Base-by-base conservation (phyloP, 768 basidiomycete species). In the Mycena sanguinolenta region DNA sequence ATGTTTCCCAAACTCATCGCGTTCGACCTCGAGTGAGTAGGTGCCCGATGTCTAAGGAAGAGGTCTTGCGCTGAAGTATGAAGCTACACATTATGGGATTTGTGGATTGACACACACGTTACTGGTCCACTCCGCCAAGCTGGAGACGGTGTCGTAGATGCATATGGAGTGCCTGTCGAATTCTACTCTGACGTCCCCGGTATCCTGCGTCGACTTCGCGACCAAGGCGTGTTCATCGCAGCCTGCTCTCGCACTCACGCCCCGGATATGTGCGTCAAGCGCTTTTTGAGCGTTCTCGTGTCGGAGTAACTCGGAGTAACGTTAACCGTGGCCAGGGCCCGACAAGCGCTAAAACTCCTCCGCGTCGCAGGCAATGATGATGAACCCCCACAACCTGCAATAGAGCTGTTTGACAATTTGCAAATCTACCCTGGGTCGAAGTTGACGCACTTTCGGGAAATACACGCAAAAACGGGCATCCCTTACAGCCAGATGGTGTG, bases 1-100 rank as follows among this genome's bases (percentile, higher is more conserved):
- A 66, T 67, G 67, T 12, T 68, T 17, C 67, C 67, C 2, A 68
- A 89, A 74, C 86, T 93, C 36, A 82, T 95, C 27, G 93, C 91
- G 3, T 95, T 96, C 77, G 95, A 96, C 75, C 82, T 96, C 19
- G 95, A 96, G 91, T 95, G 95, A 96, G 91, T 95, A 78, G 23
- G 77, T 77, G 36, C 27, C 28, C 36, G 28, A 30, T 57, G 14
- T 28, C 17, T n/a, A 42, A 17, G 54, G 39, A 49, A 63, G 71
- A 28, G n/a, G 7, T 9, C 68, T n/a, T 60, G 14, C 30, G 42
- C 63, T 62, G 17, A 21, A 55, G 67, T 5, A 2, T 32, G 16
- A 70, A 95, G 94, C 76, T 95, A 93, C 78, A 96, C 95, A 0
- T 83, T 96, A 8, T 96, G 94, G 95, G 88, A 91, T 66, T 83